Conservation (phyloP, 169 alveolate genomes). For the Eimeria brunetti region DNA sequence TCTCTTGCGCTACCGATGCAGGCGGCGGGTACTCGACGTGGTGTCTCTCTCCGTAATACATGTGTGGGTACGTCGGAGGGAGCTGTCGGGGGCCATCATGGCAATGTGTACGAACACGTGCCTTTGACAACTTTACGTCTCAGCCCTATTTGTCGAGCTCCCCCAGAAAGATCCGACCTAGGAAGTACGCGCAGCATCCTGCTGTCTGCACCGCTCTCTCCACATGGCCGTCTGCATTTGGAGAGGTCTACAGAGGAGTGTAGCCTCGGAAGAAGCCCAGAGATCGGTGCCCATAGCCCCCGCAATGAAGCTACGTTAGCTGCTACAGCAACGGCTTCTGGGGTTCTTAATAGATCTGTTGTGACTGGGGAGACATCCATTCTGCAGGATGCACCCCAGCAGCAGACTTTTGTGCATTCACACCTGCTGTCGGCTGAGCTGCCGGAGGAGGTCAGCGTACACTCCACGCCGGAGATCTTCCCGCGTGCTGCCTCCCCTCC, state of each 20-base stretch:
- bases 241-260: not conserved
- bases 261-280: not conserved
- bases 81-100: conserved; percentile 11
- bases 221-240: not conserved
- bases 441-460: not conserved
- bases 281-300: not conserved
- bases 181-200: conserved; percentile 18
- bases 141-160: conserved; percentile 28
- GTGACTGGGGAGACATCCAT: not conserved
- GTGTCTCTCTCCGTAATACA: not conserved
- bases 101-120: conserved; percentile 43
- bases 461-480: not conserved
- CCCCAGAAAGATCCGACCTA: not conserved
- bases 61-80: conserved; percentile 48
- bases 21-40: not conserved
- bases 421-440: conserved; percentile 6
- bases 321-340: not conserved
- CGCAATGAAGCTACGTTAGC: not conserved
- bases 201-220: conserved; percentile 8
- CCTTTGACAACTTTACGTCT: conserved; percentile 29
- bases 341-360: not conserved
- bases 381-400: conserved; percentile 16
- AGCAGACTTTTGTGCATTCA: conserved; percentile 1
- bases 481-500: not conserved
- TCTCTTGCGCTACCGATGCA: not conserved